phyloP scores from a whole-genome alignment of 2,329 filamentous ascomycete species.

The Diaporthe sp. region DNA sequence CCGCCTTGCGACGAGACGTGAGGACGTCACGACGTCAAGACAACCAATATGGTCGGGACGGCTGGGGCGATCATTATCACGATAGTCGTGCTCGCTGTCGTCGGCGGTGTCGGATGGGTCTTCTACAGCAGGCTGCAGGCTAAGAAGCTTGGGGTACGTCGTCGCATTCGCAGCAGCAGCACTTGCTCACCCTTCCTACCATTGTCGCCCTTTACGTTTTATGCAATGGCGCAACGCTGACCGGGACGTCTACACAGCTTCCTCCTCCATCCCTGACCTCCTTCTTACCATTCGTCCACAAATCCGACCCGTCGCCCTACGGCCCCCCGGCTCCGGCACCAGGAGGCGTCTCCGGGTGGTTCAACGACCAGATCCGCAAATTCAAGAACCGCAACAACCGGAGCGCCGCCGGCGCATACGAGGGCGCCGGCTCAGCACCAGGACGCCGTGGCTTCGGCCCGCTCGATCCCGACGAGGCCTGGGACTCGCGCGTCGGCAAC shows the following conservation, averaged over 20 bases:
- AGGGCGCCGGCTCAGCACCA: slow-evolving; percentile 58
- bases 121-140: slow-evolving; percentile 80
- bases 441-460: slow-evolving; percentile 72
- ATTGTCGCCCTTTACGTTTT: not conserved
- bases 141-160: slow-evolving; percentile 76
- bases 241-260: slow-evolving; percentile 60
- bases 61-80: slow-evolving; percentile 81
- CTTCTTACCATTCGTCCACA: slow-evolving; percentile 78
- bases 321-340: slow-evolving; percentile 67
- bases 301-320: slow-evolving; percentile 59
- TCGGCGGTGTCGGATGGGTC: slow-evolving; percentile 74
- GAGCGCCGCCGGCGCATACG: slow-evolving; percentile 79
- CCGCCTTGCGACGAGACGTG: slow-evolving; percentile 11
- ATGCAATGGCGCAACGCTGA: slow-evolving; percentile 1
- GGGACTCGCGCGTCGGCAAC: slow-evolving; percentile 83
- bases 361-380: slow-evolving; percentile 74
- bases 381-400: slow-evolving; percentile 76
- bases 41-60: slow-evolving; percentile 65
- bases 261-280: slow-evolving; percentile 77
- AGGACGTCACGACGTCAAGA: slow-evolving; percentile 6
- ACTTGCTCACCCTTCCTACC: slow-evolving; percentile 17
- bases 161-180: slow-evolving; percentile 30
- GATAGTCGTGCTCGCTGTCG: slow-evolving; percentile 72
- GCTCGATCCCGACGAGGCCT: slow-evolving; percentile 86
- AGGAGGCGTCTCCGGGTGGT: slow-evolving; percentile 78